phyloP scores from a whole-genome alignment of 805 yeast species.

The Candida ortonii region DNA sequence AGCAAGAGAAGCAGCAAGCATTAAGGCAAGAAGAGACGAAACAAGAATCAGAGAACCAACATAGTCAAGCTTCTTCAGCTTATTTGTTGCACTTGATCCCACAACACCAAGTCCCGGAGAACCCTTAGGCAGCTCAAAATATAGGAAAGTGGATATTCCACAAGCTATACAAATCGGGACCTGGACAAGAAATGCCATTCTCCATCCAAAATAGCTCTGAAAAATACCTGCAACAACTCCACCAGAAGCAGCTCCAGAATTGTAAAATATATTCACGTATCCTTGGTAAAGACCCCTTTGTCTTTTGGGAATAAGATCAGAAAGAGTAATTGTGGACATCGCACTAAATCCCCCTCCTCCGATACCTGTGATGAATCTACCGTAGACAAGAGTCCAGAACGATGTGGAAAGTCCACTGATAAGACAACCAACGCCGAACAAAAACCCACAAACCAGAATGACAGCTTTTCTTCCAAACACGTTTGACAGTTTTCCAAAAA shows the following conservation, averaged over 20 bases:
- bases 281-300: constrained; percentile 84
- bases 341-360: constrained; percentile 88
- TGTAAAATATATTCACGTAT: constrained; percentile 68
- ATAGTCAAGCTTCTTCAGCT: constrained; percentile 61
- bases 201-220: constrained; percentile 58
- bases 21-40: constrained; percentile 48
- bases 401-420: constrained; percentile 40
- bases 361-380: constrained; percentile 73
- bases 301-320: constrained; percentile 73
- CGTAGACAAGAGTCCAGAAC: constrained; percentile 44
- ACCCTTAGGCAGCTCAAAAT: constrained; percentile 39
- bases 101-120: constrained; percentile 52
- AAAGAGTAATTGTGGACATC: constrained; percentile 67
- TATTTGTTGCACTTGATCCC: constrained; percentile 41
- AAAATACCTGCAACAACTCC: constrained; percentile 61
- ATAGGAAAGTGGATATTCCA: constrained; percentile 36
- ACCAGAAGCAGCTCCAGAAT: constrained; percentile 74
- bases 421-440: constrained; percentile 38
- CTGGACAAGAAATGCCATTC: constrained; percentile 54
- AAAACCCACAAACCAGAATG: constrained; percentile 30
- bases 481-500: constrained; percentile 52
- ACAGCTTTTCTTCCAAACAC: constrained; percentile 48
- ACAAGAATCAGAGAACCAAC: constrained; percentile 61
- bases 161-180: constrained; percentile 47
- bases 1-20: constrained; percentile 64